Evolutionary conservation across 2,329 filamentous ascomycete genomes (phyloP).

Genomic region (Ceratocystis diversiconidia): DNA sequence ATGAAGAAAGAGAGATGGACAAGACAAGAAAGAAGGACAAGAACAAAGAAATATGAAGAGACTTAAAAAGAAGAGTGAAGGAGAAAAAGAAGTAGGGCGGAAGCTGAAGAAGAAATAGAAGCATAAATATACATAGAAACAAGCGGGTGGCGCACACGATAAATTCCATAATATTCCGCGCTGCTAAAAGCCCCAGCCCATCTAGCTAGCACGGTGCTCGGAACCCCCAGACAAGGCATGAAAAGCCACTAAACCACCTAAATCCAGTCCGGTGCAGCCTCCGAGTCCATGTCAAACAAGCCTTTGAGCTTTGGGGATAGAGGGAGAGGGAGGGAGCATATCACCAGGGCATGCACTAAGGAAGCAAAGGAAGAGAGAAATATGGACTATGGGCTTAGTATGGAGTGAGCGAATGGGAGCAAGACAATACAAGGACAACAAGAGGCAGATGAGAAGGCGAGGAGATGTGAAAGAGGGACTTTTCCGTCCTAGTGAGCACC

Average conservation of each 20-base stretch:
- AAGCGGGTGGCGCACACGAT: conserved; percentile 4
- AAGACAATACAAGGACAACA: conserved; percentile 2
- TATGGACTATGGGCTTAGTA: background rate
- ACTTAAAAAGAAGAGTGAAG: background rate
- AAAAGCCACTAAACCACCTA: conserved; percentile 7
- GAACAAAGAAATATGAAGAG: background rate
- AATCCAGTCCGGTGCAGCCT: background rate
- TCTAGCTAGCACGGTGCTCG: background rate
- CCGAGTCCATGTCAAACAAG: background rate
- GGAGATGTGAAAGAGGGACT: background rate
- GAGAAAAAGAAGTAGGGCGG: background rate
- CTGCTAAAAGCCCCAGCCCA: background rate
- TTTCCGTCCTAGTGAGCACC: background rate
- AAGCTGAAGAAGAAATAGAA: conserved; percentile 2
- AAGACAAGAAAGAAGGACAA: background rate
- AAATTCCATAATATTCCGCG: background rate
- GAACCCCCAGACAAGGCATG: background rate
- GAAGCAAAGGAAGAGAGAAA: background rate
- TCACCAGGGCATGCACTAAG: conserved; percentile 1
- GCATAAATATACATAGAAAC: conserved; percentile 2
- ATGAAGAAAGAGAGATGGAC: background rate
- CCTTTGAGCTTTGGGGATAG: background rate
- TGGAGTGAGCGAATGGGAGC: conserved; percentile 3
- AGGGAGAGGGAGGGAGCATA: background rate
- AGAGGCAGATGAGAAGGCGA: background rate